Conservation (phyloP, 345 rosid species). For the Citrus mangshanensis region DNA sequence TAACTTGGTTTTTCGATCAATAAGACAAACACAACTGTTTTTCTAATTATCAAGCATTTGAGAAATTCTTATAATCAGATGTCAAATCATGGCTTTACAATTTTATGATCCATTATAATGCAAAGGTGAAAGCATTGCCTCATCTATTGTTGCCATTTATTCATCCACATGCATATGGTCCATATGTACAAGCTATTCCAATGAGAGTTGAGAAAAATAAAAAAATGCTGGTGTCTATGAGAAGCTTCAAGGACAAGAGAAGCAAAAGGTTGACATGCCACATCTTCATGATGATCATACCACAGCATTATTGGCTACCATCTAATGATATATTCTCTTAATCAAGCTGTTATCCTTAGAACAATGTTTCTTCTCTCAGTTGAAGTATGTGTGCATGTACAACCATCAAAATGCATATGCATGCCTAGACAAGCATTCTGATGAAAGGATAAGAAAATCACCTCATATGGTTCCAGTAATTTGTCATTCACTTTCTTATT, state of each 20-base stretch:
- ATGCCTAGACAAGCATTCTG: neutral
- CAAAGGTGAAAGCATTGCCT: neutral
- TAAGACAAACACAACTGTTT: neutral
- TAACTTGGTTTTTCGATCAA: neutral
- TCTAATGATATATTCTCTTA: neutral
- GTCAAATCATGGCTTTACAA: constrained; percentile 5
- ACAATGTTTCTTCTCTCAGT: neutral
- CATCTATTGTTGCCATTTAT: neutral
- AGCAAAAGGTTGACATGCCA: neutral
- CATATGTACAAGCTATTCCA: constrained; percentile 2
- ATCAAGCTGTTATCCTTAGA: neutral
- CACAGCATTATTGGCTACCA: neutral
- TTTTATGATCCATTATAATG: neutral
- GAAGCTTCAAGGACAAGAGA: neutral
- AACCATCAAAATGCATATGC: neutral
- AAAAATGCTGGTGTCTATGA: neutral
- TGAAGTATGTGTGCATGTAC: constrained; percentile 8
- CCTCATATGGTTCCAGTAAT: constrained; percentile 89
- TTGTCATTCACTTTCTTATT: constrained; percentile 72
- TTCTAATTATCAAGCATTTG: neutral
- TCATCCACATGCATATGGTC: neutral
- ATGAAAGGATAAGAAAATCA: constrained; percentile 24
- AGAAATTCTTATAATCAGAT: neutral
- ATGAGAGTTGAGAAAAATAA: neutral
- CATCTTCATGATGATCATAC: neutral